A percentile compares a stretch with the other conserved stretches of the same genome.
Conservation (phyloP, 371 early-diverging fungal genomes). For the Circinella minor region DNA sequence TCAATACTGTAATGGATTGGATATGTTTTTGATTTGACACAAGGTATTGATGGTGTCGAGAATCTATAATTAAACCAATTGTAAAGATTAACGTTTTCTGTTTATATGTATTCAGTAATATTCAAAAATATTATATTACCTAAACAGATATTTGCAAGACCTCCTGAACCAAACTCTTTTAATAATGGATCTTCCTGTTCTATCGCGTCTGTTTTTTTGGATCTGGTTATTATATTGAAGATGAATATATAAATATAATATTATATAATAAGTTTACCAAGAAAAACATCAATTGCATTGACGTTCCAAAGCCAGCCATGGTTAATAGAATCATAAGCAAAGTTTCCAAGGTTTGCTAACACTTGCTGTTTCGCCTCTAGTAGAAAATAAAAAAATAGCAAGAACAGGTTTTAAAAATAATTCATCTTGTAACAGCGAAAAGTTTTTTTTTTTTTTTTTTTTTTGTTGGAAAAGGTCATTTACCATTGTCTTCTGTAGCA, state of each 20-base stretch:
- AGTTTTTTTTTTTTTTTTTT: too few species aligned
- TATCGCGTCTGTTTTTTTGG: slow-evolving; percentile 27
- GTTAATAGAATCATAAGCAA: slow-evolving; percentile 68
- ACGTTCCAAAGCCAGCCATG: slow-evolving; percentile 52
- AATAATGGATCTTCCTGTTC: slow-evolving; percentile 35
- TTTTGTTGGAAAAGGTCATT: not conserved
- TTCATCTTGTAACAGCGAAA: not conserved
- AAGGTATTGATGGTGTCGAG: slow-evolving; percentile 39
- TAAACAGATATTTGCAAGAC: slow-evolving; percentile 55
- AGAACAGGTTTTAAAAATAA: not conserved
- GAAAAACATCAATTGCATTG: slow-evolving; percentile 51
- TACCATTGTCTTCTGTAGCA: slow-evolving; percentile 37
- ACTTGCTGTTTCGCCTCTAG: slow-evolving; percentile 58
- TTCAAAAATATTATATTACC: slow-evolving; percentile 27
- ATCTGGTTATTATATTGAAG: not conserved
- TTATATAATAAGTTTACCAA: slow-evolving; percentile 33
- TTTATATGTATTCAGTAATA: not conserved
- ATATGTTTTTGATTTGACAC: slow-evolving; percentile 28
- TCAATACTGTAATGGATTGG: slow-evolving; percentile 23
- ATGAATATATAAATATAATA: not conserved
- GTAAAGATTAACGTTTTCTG: too few species aligned
- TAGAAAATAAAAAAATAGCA: not conserved
- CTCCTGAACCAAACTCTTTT: slow-evolving; percentile 57
- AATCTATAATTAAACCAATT: slow-evolving; percentile 25
- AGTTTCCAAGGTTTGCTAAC: slow-evolving; percentile 64